Conservation (phyloP, 2,329 filamentous ascomycete species). For the Penicillium concentricum region DNA sequence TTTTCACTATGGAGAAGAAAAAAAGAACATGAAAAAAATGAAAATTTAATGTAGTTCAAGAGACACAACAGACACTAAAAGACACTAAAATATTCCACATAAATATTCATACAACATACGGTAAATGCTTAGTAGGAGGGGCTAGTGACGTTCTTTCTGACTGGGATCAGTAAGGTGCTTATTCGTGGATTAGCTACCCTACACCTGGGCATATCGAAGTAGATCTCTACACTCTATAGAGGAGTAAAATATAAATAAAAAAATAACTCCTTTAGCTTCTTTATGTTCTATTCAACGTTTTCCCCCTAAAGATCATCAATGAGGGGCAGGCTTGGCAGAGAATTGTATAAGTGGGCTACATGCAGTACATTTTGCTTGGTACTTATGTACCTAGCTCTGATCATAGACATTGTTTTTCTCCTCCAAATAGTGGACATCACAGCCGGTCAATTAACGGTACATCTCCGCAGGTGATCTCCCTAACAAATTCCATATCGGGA, state of each 20-base stretch:
- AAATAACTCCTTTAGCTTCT: too few relatives aligned
- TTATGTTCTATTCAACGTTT: neutral
- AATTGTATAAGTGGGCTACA: neutral
- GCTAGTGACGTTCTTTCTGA: constrained; percentile 15
- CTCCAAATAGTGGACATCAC: neutral
- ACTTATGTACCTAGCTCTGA: too few relatives aligned
- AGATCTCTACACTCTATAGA: too few relatives aligned
- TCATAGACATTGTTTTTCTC: too few relatives aligned
- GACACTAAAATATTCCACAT: neutral
- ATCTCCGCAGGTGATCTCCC: constrained; percentile 71
- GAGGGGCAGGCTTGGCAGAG: constrained; percentile 24
- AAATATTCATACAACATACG: neutral
- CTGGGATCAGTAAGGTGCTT: neutral
- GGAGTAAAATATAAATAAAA: too few relatives aligned
- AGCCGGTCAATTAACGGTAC: constrained; percentile 59
- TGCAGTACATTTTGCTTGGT: neutral
- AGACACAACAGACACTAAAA: neutral
- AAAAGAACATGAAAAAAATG: neutral
- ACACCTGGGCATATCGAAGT: too few relatives aligned
- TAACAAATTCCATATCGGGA: constrained; percentile 68
- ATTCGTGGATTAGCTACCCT: too few relatives aligned
- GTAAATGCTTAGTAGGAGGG: constrained; percentile 11
- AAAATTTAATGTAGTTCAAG: neutral
- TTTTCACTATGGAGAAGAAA: constrained; percentile 2
- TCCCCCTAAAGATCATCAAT: constrained; percentile 9